Base-by-base conservation (phyloP, 495 filamentous ascomycete species). In the Bombardia bombarda region DNA sequence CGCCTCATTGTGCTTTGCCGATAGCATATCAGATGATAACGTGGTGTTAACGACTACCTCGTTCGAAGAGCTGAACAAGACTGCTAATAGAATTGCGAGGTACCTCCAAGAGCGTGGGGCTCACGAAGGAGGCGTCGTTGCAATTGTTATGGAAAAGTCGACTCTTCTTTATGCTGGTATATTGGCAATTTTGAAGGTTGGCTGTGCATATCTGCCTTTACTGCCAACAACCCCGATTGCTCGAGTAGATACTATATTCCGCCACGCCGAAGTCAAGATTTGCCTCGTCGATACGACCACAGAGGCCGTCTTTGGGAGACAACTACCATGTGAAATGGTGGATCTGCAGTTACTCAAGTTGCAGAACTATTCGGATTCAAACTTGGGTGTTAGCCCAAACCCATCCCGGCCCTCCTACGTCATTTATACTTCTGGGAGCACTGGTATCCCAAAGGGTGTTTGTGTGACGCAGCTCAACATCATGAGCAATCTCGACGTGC, bases 131-230 rank as follows among this genome's bases (percentile, higher is more conserved):
- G 68, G 78, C 10, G 61, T 84, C 10, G 62, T 90, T 20, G 77
- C 77, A 21, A 74, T 93, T 13, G 67, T 77, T 18, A 79, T 89
- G 72, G 75, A 86, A 19, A 87, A 86, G 48, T 83, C 77, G 0
- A 47, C 79, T 2, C 60, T 80, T 5, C 61, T 86, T 0, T 90
- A 90, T 55, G 65, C 78, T 18, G 69, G 79, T 0, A 81, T 90
- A 19, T 65, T 93, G 18, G 87, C 80, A 0, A 72, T 83, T 14
- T 53, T 85, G 3, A 89, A 90, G 45, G 62, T 74, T 10, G 85
- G 85, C 7, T 80, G 78, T 41, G 86, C 80, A 23, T 87, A 90
- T 57, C 58, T 90, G 33, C 83, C 84, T 0, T 62, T 92, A 12
- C 68, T 79, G 1, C 77, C 83, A 9, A 74, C 67, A n/a, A 79